A percentile compares a stretch with the other conserved stretches of the same genome.
These are phyloP conservation scores for Ceriops zippeliana DNA, from an alignment of 345 rosid genomes.

Conservation along the genomic window DNA sequence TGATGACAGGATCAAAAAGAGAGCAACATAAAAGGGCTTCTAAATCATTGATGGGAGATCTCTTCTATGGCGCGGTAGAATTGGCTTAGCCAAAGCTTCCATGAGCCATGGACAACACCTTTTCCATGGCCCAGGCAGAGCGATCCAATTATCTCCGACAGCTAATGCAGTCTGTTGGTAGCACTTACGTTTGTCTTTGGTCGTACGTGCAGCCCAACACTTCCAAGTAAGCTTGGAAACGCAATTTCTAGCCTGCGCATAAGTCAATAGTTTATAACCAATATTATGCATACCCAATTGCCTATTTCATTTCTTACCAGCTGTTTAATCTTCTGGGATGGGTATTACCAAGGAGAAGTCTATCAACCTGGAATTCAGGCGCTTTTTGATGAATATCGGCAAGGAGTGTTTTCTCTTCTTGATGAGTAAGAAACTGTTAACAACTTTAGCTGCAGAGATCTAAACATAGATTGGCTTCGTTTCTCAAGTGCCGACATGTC, in stretches of 20 bases:
- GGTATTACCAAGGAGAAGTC: conserved; percentile 42
- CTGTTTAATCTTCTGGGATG: conserved; percentile 47
- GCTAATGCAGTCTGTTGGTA: conserved; percentile 42
- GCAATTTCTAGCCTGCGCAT: too few species aligned
- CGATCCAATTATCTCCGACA: conserved; percentile 43
- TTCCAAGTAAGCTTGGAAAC: not conserved
- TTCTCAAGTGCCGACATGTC: too few species aligned
- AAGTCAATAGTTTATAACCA: not conserved
- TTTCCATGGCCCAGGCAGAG: conserved; percentile 34
- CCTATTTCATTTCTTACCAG: conserved; percentile 29
- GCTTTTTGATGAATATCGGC: conserved; percentile 49
- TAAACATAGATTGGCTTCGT: too few species aligned
- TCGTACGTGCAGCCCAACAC: conserved; percentile 23
- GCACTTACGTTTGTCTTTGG: conserved; percentile 72
- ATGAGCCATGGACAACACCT: conserved; percentile 46
- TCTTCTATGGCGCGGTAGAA: not conserved
- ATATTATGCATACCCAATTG: not conserved
- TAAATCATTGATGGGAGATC: not conserved
- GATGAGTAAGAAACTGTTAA: conserved; percentile 27
- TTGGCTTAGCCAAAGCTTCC: not conserved
- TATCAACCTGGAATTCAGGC: conserved; percentile 36
- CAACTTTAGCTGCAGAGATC: not conserved
- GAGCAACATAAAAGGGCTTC: not conserved
- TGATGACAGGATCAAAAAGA: conserved; percentile 5
- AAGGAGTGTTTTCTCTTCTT: conserved; percentile 28